Evolutionary conservation across 768 basidiomycete species (phyloP), one percentile per base, ranked within the genome.

Genomic region (Lactarius trivialis): DNA sequence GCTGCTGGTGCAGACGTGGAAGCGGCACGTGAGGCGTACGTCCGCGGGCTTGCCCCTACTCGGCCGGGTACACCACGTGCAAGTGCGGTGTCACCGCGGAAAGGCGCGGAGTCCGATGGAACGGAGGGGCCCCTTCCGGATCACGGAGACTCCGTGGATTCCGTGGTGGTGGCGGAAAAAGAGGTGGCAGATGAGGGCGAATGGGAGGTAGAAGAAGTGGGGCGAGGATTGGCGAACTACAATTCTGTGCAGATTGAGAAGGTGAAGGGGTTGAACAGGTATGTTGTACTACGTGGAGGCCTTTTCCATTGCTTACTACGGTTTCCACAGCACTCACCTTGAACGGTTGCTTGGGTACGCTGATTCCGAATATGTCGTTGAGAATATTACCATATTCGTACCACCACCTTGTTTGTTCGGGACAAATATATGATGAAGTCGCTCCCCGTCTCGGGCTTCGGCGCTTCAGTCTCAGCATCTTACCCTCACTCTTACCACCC

Each of bases 351-450:
- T 99, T 53, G 96, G 94, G 3, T 98, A 99, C 73, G 91, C 90
- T 15, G 97, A 99, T 71, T 90, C 92, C 30, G 97, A 98, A 72
- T 91, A 98, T 75, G 94, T 98, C 53, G 95, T 96, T 7, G 97
- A 98, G 71, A 92, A 94, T 70, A 86, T 97, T 69, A 93, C 91
- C 3, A 88, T 96, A 56, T 81, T 87, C 57, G 71, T 83, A 45
- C 78, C 80, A 12, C 81, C 84, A 41, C 80, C 24, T 28, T 67
- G 52, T 68, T 66, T 67, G 67, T 64, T 58, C 56, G 2, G 58
- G 28, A n/a, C 62, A 68, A 68, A 68, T 33, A 68, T n/a, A 55
- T 33, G 51, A 28, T 12, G 37, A 39, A 53, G 24, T 48, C 45
- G 5, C 12, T n/a, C 43, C 11, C 21, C n/a, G n/a, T 45, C n/a